These are phyloP conservation scores for Monilinia vaccinii-corymbosi DNA, from an alignment of 2,329 filamentous ascomycete genomes.

Conservation along the genomic window DNA sequence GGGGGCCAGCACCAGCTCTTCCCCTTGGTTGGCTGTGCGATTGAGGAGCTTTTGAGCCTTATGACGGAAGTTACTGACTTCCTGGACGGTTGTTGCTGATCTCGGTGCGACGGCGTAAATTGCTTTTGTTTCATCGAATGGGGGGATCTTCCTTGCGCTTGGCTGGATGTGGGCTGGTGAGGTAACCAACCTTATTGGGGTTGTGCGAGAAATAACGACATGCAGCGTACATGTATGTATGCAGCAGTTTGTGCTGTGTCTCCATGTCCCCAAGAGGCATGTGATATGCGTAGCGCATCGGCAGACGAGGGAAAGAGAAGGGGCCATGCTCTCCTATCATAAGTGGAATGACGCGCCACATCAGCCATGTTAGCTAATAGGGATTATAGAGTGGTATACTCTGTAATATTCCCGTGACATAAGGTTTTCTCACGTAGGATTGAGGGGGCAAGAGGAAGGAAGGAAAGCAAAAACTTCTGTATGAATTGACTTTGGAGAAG, in stretches of 20 bases:
- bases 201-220: neutral
- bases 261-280: neutral
- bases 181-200: neutral
- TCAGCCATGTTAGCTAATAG: too few species aligned
- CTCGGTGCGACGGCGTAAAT: neutral
- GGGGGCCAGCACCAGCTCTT: conserved; percentile 7
- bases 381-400: too few species aligned
- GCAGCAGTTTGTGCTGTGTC: neutral
- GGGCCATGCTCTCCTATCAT: neutral
- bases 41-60: conserved; percentile 1
- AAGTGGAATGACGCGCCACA: too few species aligned
- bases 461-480: neutral
- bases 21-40: neutral
- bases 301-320: neutral
- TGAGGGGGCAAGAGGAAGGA: neutral
- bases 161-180: neutral
- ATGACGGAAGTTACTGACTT: conserved; percentile 9
- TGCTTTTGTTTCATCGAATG: neutral
- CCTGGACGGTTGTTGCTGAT: conserved; percentile 7
- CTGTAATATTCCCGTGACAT: too few species aligned
- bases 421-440: neutral
- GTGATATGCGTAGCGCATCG: neutral
- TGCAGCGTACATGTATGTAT: neutral
- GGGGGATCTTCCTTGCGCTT: neutral
- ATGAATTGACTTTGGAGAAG: neutral